phyloP scores from a whole-genome alignment of 768 basidiomycete genomes.

The Mycena epipterygia region DNA sequence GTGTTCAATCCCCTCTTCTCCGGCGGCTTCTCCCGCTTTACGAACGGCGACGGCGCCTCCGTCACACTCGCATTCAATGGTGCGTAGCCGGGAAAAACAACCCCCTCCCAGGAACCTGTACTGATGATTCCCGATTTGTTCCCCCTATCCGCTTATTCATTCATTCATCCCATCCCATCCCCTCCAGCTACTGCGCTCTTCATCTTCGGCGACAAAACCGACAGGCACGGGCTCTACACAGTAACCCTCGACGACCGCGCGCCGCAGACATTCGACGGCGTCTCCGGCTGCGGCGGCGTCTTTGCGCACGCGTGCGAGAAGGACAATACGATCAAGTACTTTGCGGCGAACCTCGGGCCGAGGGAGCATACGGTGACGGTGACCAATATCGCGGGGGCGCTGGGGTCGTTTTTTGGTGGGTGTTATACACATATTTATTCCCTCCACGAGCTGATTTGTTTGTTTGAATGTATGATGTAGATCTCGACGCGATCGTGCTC shows the following conservation, averaged over 20 bases:
- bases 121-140: too few species aligned
- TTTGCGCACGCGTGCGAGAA: constrained; percentile 37
- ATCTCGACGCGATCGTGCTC: constrained; percentile 14
- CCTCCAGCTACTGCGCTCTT: constrained; percentile 33
- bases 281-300: constrained; percentile 36
- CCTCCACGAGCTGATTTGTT: neutral
- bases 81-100: neutral
- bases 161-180: neutral
- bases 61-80: constrained; percentile 32
- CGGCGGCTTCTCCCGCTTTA: constrained; percentile 31
- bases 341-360: constrained; percentile 19
- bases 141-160: neutral
- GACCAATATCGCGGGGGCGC: constrained; percentile 23
- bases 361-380: constrained; percentile 19
- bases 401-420: constrained; percentile 33
- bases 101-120: neutral
- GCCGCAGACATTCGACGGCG: constrained; percentile 30
- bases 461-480: neutral
- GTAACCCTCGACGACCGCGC: constrained; percentile 34
- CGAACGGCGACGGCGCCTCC: constrained; percentile 24
- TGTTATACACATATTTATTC: neutral
- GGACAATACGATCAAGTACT: constrained; percentile 31
- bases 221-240: constrained; percentile 39
- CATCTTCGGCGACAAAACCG: constrained; percentile 40
- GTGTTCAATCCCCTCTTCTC: constrained; percentile 32